Conservation (phyloP, 768 basidiomycete species). For the Kwoniella botswanensis region DNA sequence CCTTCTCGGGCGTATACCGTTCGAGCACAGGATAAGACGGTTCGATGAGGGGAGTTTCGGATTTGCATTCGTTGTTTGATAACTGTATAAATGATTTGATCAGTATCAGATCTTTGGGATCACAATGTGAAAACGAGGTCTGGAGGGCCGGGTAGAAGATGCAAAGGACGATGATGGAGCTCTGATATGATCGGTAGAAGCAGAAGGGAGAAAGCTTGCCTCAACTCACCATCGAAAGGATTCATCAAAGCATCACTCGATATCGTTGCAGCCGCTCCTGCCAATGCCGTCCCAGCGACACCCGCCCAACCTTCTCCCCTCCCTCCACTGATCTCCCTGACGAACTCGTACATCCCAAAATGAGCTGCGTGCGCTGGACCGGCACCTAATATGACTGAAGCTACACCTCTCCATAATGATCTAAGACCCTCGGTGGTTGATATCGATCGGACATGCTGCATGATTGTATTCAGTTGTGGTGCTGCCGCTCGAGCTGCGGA, state of each 20-base stretch:
- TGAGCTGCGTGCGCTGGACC: slow-evolving; percentile 98
- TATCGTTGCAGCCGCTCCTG: slow-evolving; percentile 92
- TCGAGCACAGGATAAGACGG: slow-evolving; percentile 81
- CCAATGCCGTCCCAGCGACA: slow-evolving; percentile 89
- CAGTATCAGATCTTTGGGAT: too few species aligned
- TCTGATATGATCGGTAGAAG: slow-evolving; percentile 60
- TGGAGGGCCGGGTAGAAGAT: too few species aligned
- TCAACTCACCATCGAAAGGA: slow-evolving; percentile 88
- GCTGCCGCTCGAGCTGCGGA: slow-evolving; percentile 13
- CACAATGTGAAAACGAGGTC: too few species aligned
- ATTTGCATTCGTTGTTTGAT: slow-evolving; percentile 99
- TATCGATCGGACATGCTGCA: slow-evolving; percentile 63
- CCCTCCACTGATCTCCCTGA: slow-evolving; percentile 87
- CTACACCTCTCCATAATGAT: slow-evolving; percentile 93
- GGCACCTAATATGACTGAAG: slow-evolving; percentile 92
- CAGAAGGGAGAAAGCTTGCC: not conserved
- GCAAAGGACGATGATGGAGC: too few species aligned
- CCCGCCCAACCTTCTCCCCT: slow-evolving; percentile 71
- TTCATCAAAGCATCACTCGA: slow-evolving; percentile 98
- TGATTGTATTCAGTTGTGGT: slow-evolving; percentile 46
- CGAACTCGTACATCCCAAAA: slow-evolving; percentile 92
- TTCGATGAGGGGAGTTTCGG: slow-evolving; percentile 87
- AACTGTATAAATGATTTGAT: slow-evolving; percentile 63
- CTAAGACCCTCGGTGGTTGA: slow-evolving; percentile 91
- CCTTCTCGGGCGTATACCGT: slow-evolving; percentile 87